These are phyloP conservation scores for Pyrenophora teres DNA, from an alignment of 2,329 filamentous ascomycete species.

Conservation along the genomic window DNA sequence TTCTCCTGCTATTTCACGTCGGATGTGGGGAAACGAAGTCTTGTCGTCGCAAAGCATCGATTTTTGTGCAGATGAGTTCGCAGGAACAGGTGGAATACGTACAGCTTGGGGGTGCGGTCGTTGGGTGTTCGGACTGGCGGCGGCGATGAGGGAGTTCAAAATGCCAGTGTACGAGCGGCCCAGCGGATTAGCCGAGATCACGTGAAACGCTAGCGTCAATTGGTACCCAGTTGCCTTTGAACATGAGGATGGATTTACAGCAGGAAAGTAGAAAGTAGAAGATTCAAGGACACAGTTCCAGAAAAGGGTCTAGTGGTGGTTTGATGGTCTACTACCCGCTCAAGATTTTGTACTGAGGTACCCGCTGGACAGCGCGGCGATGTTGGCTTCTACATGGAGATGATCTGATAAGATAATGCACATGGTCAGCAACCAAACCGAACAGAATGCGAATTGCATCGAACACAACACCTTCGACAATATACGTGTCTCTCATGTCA, in stretches of 20 bases:
- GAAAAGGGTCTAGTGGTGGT: too few species aligned
- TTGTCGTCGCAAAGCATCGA: conserved; percentile 12
- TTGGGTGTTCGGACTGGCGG: conserved; percentile 38
- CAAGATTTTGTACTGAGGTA: too few species aligned
- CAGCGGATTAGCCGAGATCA: conserved; percentile 31
- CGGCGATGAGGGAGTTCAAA: conserved; percentile 25
- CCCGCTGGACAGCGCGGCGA: too few species aligned
- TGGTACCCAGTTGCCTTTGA: too few species aligned
- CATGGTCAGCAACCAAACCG: neutral
- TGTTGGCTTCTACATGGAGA: neutral
- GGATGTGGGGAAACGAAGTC: neutral
- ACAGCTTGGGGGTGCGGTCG: conserved; percentile 42
- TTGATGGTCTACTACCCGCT: too few species aligned
- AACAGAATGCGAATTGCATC: conserved; percentile 1
- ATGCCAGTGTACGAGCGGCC: conserved; percentile 15
- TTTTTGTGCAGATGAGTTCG: conserved; percentile 1
- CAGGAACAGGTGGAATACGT: conserved; percentile 31
- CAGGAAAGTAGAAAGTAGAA: too few species aligned
- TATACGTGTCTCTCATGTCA: neutral
- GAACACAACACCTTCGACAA: neutral
- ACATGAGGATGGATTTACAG: too few species aligned
- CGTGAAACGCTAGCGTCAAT: conserved; percentile 14
- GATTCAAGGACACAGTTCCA: too few species aligned
- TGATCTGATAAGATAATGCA: conserved; percentile 15
- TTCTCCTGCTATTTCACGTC: conserved; percentile 6